Evolutionary conservation across 495 filamentous ascomycete species (phyloP).

Genomic region (Xylaria cubensis): DNA sequence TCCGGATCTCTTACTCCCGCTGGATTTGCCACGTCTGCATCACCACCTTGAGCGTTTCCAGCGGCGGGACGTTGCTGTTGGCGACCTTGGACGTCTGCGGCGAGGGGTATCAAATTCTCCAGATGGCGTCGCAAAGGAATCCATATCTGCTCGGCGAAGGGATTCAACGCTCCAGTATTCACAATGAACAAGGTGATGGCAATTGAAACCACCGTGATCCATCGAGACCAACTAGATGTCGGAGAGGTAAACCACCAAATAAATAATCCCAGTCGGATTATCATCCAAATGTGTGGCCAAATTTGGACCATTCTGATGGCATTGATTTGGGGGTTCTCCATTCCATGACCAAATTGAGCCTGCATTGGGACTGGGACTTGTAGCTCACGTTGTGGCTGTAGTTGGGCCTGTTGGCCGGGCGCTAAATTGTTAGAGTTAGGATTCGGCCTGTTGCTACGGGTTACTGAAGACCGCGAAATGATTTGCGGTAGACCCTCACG

Average conservation of each 20-base stretch:
- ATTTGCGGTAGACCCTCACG: constrained; percentile 26
- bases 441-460: constrained; percentile 13
- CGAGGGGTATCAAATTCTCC: constrained; percentile 70
- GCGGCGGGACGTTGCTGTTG: constrained; percentile 24
- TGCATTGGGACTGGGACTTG: constrained; percentile 41
- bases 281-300: constrained; percentile 73
- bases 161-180: constrained; percentile 68
- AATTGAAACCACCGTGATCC: constrained; percentile 66
- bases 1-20: constrained; percentile 43
- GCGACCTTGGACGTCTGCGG: constrained; percentile 36
- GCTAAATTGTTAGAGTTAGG: constrained; percentile 41
- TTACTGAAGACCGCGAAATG: constrained; percentile 14
- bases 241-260: constrained; percentile 79
- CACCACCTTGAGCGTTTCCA: constrained; percentile 21
- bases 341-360: constrained; percentile 28
- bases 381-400: constrained; percentile 29
- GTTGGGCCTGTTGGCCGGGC: constrained; percentile 51
- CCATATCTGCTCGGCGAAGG: constrained; percentile 62
- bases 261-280: constrained; percentile 77
- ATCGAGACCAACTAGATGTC: constrained; percentile 72
- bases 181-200: constrained; percentile 66
- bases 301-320: constrained; percentile 54
- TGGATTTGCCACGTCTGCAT: constrained; percentile 30
- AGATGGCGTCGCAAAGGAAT: constrained; percentile 72
- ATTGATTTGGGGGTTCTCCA: constrained; percentile 51